Evolutionary conservation across 495 filamentous ascomycete species (phyloP).

Genomic region (Parathielavia appendiculata): DNA sequence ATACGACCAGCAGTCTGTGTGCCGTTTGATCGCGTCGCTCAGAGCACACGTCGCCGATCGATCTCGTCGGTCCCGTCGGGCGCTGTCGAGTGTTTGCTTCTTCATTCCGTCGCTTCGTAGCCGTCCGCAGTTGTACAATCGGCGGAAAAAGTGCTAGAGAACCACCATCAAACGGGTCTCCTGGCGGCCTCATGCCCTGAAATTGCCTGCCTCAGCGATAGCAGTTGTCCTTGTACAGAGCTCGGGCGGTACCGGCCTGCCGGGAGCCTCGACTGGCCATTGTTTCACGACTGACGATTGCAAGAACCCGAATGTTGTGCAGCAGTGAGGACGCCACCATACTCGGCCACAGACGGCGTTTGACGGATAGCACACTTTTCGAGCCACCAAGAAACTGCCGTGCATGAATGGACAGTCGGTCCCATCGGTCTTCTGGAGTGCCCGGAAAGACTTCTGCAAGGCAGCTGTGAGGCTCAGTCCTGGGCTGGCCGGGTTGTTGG

Average conservation of each 20-base stretch:
- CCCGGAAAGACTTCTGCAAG: neutral
- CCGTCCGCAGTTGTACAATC: neutral
- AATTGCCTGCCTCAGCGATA: neutral
- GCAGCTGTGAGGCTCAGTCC: neutral
- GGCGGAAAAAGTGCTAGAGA: too few species aligned
- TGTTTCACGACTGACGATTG: constrained; percentile 5
- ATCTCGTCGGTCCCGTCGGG: neutral
- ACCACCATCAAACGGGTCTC: neutral
- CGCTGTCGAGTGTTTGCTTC: constrained; percentile 2
- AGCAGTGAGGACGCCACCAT: constrained; percentile 14
- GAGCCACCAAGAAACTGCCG: neutral
- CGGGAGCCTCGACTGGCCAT: constrained; percentile 16
- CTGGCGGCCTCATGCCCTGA: too few species aligned
- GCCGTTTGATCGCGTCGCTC: neutral
- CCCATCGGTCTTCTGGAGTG: neutral
- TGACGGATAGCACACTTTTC: constrained; percentile 20
- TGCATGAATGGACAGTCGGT: neutral
- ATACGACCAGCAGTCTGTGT: constrained; percentile 3
- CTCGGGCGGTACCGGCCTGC: constrained; percentile 19
- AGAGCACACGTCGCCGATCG: neutral
- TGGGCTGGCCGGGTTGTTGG: too few species aligned
- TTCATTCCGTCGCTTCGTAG: neutral
- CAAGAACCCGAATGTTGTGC: constrained; percentile 21
- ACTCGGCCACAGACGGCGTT: constrained; percentile 6
- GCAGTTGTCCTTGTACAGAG: neutral